Evolutionary conservation across 2,329 filamentous ascomycete genomes (phyloP).

Genomic region (Phialemoniopsis sp.): DNA sequence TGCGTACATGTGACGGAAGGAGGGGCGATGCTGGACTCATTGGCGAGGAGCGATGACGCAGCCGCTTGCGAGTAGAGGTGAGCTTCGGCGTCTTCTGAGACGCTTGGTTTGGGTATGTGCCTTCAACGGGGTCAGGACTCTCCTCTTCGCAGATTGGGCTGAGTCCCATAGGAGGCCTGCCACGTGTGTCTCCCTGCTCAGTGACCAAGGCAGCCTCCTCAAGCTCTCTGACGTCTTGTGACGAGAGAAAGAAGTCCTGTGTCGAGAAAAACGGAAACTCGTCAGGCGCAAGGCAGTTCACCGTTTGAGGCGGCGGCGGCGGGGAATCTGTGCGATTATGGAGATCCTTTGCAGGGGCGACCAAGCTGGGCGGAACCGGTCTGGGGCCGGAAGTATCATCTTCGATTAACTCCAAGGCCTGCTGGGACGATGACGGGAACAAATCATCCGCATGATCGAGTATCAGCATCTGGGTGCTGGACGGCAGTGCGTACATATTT

Average conservation of each 20-base stretch:
- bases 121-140: too few species aligned
- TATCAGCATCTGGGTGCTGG: conserved; percentile 50
- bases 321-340: background rate
- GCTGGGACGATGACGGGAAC: conserved; percentile 53
- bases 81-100: too few species aligned
- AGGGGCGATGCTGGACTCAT: too few species aligned
- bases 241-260: conserved; percentile 40
- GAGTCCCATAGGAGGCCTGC: background rate
- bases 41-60: too few species aligned
- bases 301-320: background rate
- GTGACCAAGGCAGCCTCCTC: conserved; percentile 17
- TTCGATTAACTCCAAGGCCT: conserved; percentile 45
- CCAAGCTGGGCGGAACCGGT: conserved; percentile 8
- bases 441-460: conserved; percentile 45
- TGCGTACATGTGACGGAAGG: background rate
- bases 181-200: background rate
- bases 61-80: too few species aligned
- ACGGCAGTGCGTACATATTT: background rate
- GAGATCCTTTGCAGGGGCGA: background rate
- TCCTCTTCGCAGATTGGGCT: too few species aligned
- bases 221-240: conserved; percentile 41
- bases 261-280: conserved; percentile 32
- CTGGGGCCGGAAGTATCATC: conserved; percentile 18
- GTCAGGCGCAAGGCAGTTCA: conserved; percentile 2
- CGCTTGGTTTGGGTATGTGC: too few species aligned